Evolutionary conservation across 495 filamentous ascomycete genomes (phyloP).

Genomic region (Penicillium parvum): DNA sequence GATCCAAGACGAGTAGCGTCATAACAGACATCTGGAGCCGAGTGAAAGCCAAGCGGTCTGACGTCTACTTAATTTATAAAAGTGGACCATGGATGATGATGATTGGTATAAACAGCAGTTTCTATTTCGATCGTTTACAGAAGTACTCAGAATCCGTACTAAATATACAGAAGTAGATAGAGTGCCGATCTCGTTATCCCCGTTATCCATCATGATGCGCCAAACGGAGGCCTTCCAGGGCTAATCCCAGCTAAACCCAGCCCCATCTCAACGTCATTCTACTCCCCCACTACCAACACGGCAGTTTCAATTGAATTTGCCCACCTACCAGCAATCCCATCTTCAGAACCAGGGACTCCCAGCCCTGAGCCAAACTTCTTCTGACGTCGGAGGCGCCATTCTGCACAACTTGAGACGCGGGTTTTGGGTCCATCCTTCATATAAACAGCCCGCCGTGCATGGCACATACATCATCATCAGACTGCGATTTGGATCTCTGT

Average conservation of each 20-base stretch:
- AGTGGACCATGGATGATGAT: conserved; percentile 4
- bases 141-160: too few species aligned
- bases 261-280: conserved; percentile 16
- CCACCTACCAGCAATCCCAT: too few species aligned
- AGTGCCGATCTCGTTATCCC: background rate
- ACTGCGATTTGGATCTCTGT: too few species aligned
- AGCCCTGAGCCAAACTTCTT: conserved; percentile 1
- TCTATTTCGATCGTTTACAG: too few species aligned
- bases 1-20: conserved; percentile 14
- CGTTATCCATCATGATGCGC: conserved; percentile 4
- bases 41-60: conserved; percentile 14
- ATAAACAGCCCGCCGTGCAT: conserved; percentile 15
- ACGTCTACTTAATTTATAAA: conserved; percentile 27
- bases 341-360: too few species aligned
- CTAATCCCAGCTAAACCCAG: conserved; percentile 7
- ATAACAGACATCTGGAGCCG: background rate
- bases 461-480: conserved; percentile 27
- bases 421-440: conserved; percentile 18
- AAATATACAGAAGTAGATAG: background rate
- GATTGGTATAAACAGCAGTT: background rate
- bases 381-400: conserved; percentile 32
- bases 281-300: conserved; percentile 5
- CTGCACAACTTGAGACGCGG: background rate
- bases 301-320: too few species aligned
- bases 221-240: conserved; percentile 14